Percentiles rank a stretch among this genome's conserved stretches.
phyloP scores from a whole-genome alignment of 2,329 filamentous ascomycete species.

The Nigrospora sphaerica region DNA sequence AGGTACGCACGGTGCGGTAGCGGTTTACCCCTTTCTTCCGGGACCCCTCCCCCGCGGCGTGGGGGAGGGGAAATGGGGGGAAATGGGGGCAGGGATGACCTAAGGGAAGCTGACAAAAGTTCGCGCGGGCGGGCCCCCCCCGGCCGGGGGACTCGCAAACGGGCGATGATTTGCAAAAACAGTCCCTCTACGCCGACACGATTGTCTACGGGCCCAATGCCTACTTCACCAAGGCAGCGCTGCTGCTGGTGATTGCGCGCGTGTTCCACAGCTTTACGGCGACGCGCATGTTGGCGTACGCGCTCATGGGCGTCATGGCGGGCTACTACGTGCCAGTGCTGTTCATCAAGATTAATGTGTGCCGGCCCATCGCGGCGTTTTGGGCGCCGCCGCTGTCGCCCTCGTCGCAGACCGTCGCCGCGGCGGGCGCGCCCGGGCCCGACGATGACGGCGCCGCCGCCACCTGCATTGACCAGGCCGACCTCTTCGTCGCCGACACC shows the following conservation, averaged over 20 bases:
- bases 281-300: background rate
- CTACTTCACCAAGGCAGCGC: constrained; percentile 1
- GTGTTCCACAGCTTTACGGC: background rate
- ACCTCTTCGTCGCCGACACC: background rate
- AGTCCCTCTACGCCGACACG: background rate
- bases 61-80: too few relatives aligned
- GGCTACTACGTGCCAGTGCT: background rate
- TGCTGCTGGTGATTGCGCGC: background rate
- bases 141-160: too few relatives aligned
- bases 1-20: background rate
- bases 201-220: background rate
- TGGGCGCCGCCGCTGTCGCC: background rate
- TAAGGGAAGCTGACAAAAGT: too few relatives aligned
- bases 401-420: too few relatives aligned
- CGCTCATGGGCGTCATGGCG: background rate
- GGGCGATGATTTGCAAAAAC: too few relatives aligned
- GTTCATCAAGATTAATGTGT: background rate
- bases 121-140: too few relatives aligned
- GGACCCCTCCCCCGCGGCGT: too few relatives aligned
- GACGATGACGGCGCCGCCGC: background rate
- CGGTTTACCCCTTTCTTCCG: too few relatives aligned
- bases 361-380: background rate
- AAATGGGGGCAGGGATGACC: too few relatives aligned
- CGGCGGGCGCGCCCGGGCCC: too few relatives aligned
- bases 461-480: background rate